phyloP scores from a whole-genome alignment of 2,329 filamentous ascomycete genomes.

The Botryotinia calthae region DNA sequence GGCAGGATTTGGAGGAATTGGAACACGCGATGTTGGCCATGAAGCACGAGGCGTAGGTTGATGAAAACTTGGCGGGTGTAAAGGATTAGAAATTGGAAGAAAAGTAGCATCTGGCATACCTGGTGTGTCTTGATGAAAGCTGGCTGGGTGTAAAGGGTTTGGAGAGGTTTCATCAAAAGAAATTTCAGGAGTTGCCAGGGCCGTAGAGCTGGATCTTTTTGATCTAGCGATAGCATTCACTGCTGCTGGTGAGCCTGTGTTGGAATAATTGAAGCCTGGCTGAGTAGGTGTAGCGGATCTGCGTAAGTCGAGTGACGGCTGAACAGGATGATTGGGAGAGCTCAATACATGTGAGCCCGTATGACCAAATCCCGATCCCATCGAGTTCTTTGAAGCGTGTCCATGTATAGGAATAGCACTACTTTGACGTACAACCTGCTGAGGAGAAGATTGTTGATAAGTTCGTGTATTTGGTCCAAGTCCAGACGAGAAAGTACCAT shows the following conservation, averaged over 20 bases:
- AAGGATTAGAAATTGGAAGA: background rate
- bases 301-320: background rate
- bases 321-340: background rate
- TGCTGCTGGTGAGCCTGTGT: background rate
- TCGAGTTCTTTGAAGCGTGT: background rate
- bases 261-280: background rate
- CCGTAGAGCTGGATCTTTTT: background rate
- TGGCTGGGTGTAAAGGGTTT: background rate
- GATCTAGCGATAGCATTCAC: background rate
- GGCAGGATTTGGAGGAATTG: constrained; percentile 4
- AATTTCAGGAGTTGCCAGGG: no score
- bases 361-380: background rate
- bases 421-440: background rate
- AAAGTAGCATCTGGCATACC: background rate
- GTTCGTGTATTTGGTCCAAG: background rate
- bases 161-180: background rate
- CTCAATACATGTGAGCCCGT: background rate
- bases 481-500: background rate
- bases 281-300: background rate
- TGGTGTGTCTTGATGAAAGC: background rate
- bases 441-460: background rate
- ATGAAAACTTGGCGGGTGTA: background rate
- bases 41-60: background rate
- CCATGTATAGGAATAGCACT: background rate
- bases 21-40: constrained; percentile 1